Conservation (phyloP, 306 rosid species). For the Dryas drummondii region DNA sequence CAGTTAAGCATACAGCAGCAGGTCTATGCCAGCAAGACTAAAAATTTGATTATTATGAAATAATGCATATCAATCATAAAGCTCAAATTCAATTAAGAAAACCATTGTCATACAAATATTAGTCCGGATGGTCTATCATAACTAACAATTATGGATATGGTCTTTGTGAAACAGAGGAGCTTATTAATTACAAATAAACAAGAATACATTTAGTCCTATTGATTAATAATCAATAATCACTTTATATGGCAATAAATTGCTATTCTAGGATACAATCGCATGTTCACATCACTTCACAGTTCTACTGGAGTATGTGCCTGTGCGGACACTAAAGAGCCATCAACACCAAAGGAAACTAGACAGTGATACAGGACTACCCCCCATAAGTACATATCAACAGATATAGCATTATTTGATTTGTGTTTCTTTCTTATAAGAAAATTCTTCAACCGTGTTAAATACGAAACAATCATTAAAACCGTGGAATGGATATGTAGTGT, state of each 20-base stretch:
- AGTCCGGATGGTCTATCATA: not conserved
- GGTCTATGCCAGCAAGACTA: not conserved
- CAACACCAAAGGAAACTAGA: not conserved
- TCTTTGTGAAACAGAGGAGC: not conserved
- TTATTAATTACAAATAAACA: not conserved
- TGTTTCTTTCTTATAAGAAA: not conserved
- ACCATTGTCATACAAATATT: not conserved
- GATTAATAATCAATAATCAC: not conserved
- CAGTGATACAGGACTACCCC: too few relatives aligned
- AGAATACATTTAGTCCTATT: not conserved
- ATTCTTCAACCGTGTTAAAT: not conserved
- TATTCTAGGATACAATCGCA: not conserved
- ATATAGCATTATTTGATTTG: not conserved
- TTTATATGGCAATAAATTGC: not conserved
- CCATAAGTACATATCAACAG: not conserved
- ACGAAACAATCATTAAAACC: not conserved
- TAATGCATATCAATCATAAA: not conserved
- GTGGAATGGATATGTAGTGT: not conserved
- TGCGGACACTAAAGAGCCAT: not conserved
- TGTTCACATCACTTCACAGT: not conserved
- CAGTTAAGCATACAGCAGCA: not conserved
- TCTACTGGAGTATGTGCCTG: not conserved
- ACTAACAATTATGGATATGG: not conserved
- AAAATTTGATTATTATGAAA: not conserved
- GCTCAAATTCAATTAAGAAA: not conserved